Evolutionary conservation across 2,329 filamentous ascomycete genomes (phyloP).

Genomic region (Aspergillus sp.): DNA sequence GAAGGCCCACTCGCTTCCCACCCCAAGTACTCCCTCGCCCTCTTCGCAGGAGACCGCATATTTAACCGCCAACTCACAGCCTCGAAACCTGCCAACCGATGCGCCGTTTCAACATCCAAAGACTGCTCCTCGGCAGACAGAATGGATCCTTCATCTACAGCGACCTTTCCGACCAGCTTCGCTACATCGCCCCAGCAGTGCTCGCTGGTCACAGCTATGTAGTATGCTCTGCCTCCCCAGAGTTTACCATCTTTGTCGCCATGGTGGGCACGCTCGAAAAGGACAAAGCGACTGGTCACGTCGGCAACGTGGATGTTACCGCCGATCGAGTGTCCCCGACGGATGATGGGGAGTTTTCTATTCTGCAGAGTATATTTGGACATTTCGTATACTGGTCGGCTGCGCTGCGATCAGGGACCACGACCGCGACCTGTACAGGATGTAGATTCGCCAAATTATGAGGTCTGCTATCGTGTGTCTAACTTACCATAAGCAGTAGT

Average conservation of each 20-base stretch:
- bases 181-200: slow-evolving; percentile 7
- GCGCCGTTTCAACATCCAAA: slow-evolving; percentile 1
- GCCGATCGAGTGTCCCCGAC: slow-evolving; percentile 2
- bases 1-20: slow-evolving; percentile 1
- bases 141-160: background rate
- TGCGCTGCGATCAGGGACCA: slow-evolving; percentile 8
- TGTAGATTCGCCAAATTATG: background rate
- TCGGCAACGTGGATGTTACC: slow-evolving; percentile 7
- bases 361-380: slow-evolving; percentile 2
- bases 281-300: slow-evolving; percentile 3
- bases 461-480: background rate
- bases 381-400: slow-evolving; percentile 10
- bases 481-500: slow-evolving; percentile 8
- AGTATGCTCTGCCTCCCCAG: slow-evolving; percentile 6
- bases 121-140: background rate
- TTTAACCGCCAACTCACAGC: slow-evolving; percentile 10
- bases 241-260: background rate
- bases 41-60: slow-evolving; percentile 3
- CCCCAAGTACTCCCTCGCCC: slow-evolving; percentile 1
- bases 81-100: slow-evolving; percentile 5
- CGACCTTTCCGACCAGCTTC: background rate
- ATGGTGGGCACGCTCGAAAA: slow-evolving; percentile 3
- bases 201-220: slow-evolving; percentile 4
- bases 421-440: slow-evolving; percentile 2
- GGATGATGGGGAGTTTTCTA: slow-evolving; percentile 6